Evolutionary conservation across 805 yeast species (phyloP), one percentile per base, ranked within the genome.

Genomic region (Ogataea dorogensis): DNA sequence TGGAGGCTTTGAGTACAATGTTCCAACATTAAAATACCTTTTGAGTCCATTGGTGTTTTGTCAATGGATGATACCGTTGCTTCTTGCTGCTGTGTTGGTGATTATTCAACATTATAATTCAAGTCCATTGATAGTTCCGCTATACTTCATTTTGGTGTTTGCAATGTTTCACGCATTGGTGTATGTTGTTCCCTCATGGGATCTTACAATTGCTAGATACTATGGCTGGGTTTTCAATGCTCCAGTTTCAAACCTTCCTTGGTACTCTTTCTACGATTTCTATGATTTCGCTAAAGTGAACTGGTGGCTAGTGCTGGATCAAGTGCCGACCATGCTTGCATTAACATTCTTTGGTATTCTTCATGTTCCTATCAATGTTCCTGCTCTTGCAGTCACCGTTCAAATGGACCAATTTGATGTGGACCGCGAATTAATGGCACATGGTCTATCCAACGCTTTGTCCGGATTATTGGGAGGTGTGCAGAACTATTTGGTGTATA

Each of bases 311-410:
- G 68, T 93, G 17, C 31, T 77, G 2, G 64, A 71, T 36, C 86
- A 88, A 52, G 43, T 88, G 13, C 98, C 98, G 5, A 83, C 95
- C 2, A 93, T 93, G 96, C 64, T 91, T 37, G 98, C 98, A 0
- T 68, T 93, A 46, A 89, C 98, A 0, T 93, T 93, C 56, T 93
- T 93, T 54, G 98, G 98, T 9, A 83, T 93, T 24, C 65, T 93
- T 37, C 98, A 93, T 53, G 98, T 93, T 8, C 98, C 98, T 4
- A 93, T 93, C 42, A 93, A 93, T 57, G 97, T 93, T 10, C 98
- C 98, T 1, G 98, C 98, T 0, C 69, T 93, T 30, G 97, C 98
- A 0, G 93, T 89, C 12, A 83, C 95, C 5, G 74, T 86, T 1
- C 86, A 86, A 3, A 81, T 85, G 73, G 93, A 85, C 59, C 80